Evolutionary conservation across 2,329 filamentous ascomycete genomes (phyloP).

Genomic region (Pseudonectria buxi): DNA sequence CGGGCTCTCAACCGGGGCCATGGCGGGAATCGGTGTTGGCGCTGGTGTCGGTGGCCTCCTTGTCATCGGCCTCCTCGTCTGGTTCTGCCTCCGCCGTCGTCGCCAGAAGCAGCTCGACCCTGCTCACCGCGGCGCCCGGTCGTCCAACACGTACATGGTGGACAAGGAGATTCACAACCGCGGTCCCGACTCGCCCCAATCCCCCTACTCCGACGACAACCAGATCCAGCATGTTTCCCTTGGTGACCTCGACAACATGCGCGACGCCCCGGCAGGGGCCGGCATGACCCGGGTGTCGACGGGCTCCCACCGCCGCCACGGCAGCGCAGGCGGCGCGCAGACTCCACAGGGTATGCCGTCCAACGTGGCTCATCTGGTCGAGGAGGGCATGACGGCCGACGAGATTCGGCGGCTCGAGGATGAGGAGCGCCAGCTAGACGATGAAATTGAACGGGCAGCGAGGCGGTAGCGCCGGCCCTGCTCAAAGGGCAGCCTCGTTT

Average conservation of each 20-base stretch:
- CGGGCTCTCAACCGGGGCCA: conserved; percentile 35
- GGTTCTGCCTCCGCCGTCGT: conserved; percentile 38
- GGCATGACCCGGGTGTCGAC: conserved; percentile 10
- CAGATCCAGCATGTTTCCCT: conserved; percentile 20
- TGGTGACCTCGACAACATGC: conserved; percentile 9
- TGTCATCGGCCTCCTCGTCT: conserved; percentile 33
- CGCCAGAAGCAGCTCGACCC: conserved; percentile 20
- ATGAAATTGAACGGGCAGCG: conserved; percentile 44
- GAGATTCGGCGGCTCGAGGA: conserved; percentile 51
- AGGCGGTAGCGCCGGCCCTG: conserved; percentile 14
- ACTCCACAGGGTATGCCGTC: conserved; percentile 27
- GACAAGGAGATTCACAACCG: conserved; percentile 39
- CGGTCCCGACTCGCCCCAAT: conserved; percentile 33
- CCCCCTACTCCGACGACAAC: conserved; percentile 37
- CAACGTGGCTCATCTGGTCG: conserved; percentile 46
- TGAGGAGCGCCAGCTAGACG: conserved; percentile 51
- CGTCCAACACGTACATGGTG: conserved; percentile 33
- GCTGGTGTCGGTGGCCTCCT: conserved; percentile 31
- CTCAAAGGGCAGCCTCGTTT: conserved; percentile 5
- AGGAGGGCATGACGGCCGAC: conserved; percentile 54
- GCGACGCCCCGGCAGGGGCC: conserved; percentile 2
- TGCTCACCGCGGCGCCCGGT: conserved; percentile 18
- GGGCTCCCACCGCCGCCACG: conserved; percentile 9
- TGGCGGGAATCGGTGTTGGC: conserved; percentile 42
- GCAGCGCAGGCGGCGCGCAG: conserved; percentile 11